Evolutionary conservation across 1,284 basidiomycete genomes (phyloP).

Genomic region (Apiotrichum siamense): DNA sequence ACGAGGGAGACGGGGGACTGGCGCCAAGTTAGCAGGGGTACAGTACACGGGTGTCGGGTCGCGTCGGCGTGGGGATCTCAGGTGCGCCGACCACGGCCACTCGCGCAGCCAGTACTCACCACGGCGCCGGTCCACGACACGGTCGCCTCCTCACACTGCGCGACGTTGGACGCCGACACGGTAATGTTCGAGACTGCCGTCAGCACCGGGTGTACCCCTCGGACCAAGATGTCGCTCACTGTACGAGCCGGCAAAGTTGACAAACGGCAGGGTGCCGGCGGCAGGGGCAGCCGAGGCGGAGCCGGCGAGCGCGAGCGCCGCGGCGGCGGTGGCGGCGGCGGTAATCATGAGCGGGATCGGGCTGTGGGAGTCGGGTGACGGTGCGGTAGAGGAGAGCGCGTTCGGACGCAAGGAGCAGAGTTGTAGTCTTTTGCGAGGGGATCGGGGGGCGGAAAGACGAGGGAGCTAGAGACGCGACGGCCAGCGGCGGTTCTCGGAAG

Average conservation of each 20-base stretch:
- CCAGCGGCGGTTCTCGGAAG: too few relatives aligned
- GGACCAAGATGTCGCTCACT: not conserved
- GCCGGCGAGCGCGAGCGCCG: not conserved
- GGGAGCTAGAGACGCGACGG: too few relatives aligned
- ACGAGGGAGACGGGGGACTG: constrained; percentile 32
- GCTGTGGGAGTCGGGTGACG: too few relatives aligned
- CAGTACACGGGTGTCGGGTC: not conserved
- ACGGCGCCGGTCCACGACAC: constrained; percentile 37
- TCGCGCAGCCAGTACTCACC: too few relatives aligned
- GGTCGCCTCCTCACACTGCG: constrained; percentile 35
- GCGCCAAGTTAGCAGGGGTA: not conserved
- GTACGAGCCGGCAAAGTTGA: constrained; percentile 5
- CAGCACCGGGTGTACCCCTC: not conserved
- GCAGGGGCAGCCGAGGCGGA: not conserved
- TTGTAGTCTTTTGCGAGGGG: too few relatives aligned
- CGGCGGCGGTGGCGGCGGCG: not conserved
- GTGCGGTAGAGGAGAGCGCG: too few relatives aligned
- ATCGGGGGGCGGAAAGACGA: too few relatives aligned
- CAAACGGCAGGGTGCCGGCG: not conserved
- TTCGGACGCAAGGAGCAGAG: too few relatives aligned
- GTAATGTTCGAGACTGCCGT: constrained; percentile 34
- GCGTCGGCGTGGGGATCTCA: not conserved
- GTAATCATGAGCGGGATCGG: too few relatives aligned
- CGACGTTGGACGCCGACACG: constrained; percentile 30
- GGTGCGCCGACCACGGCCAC: too few relatives aligned